phyloP scores from a whole-genome alignment of 2,329 filamentous ascomycete species.

The Orbilia oligospora region DNA sequence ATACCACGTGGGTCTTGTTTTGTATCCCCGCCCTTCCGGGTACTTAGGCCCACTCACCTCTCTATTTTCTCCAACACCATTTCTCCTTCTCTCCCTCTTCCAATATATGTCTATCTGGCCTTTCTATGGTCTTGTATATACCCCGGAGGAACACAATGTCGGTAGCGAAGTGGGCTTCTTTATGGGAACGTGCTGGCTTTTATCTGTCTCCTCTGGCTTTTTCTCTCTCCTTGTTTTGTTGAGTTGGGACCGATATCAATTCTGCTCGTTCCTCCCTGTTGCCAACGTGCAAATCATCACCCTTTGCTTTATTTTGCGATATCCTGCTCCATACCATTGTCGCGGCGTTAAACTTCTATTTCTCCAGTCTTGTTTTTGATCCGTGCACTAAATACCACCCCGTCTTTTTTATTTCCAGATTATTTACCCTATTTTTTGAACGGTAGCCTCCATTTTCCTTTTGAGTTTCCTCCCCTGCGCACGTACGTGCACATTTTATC shows the following conservation, averaged over 20 bases:
- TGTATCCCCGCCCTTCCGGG: conserved; percentile 4
- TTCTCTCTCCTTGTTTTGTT: conserved; percentile 32
- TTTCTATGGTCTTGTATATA: conserved; percentile 46
- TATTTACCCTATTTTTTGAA: background rate
- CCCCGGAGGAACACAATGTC: conserved; percentile 28
- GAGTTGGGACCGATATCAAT: conserved; percentile 8
- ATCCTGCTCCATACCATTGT: conserved; percentile 25
- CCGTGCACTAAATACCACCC: conserved; percentile 16
- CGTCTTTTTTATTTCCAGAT: background rate
- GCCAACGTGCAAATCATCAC: background rate
- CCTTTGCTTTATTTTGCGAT: conserved; percentile 19
- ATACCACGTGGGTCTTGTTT: conserved; percentile 27
- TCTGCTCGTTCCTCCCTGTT: conserved; percentile 24
- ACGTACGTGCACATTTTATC: background rate
- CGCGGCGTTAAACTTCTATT: conserved; percentile 26
- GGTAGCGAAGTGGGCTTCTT: conserved; percentile 5
- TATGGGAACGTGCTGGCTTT: conserved; percentile 3
- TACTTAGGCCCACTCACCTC: background rate
- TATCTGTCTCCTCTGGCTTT: conserved; percentile 10
- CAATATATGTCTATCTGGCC: conserved; percentile 9
- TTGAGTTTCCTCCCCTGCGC: background rate
- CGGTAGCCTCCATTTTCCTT: background rate
- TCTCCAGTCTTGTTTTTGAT: background rate
- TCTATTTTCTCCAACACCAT: background rate
- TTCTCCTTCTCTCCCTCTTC: background rate